These are phyloP conservation scores for Cochlearia excelsa DNA, from an alignment of 345 rosid genomes.

Conservation along the genomic window DNA sequence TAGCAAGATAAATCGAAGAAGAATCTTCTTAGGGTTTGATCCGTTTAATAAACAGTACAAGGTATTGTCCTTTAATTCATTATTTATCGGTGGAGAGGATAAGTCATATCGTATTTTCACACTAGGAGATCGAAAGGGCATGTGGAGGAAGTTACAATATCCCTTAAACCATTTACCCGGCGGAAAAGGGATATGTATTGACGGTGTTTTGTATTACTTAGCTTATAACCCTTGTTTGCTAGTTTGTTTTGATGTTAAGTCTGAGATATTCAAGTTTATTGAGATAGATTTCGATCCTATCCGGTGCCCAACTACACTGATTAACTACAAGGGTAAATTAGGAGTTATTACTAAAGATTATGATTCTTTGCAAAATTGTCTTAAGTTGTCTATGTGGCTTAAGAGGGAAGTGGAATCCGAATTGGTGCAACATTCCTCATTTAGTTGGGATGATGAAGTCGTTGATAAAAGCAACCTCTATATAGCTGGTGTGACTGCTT, in stretches of 20 bases:
- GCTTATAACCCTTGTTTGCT: background rate
- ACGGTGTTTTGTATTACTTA: background rate
- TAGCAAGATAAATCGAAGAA: background rate
- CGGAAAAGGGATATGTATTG: background rate
- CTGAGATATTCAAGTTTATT: background rate
- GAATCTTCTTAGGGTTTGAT: background rate
- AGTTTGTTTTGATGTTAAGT: background rate
- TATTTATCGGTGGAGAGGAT: background rate
- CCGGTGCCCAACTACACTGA: too few relatives aligned
- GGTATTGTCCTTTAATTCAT: background rate
- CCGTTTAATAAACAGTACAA: background rate
- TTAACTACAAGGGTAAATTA: too few relatives aligned
- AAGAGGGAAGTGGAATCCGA: too few relatives aligned
- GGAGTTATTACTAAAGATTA: too few relatives aligned
- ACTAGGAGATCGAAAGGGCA: background rate
- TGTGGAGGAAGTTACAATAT: background rate
- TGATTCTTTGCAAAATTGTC: too few relatives aligned
- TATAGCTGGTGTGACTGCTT: too few relatives aligned
- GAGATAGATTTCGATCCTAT: too few relatives aligned
- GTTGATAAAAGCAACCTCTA: too few relatives aligned
- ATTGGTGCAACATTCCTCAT: too few relatives aligned
- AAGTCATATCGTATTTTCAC: background rate
- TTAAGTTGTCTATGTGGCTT: too few relatives aligned
- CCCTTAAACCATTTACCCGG: background rate
- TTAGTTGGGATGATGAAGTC: too few relatives aligned